Percentiles rank a stretch among this genome's conserved stretches.
phyloP scores from a whole-genome alignment of 108 stramenopile species.

The Cyclotella atomus region DNA sequence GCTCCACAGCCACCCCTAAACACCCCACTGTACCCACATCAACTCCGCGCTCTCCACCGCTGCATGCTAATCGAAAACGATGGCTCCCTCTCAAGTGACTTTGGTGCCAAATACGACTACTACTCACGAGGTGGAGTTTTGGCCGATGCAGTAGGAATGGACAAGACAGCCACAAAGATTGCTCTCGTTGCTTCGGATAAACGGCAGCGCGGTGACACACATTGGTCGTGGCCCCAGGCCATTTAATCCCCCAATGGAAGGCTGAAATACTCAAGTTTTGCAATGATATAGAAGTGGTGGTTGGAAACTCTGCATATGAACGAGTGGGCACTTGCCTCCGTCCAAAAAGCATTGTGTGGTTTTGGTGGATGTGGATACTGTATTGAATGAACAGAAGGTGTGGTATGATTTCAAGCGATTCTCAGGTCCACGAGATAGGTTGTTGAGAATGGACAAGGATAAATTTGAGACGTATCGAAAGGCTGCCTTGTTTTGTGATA shows the following conservation, averaged over 20 bases:
- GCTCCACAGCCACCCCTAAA: constrained; percentile 29
- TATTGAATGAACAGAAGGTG: constrained; percentile 25
- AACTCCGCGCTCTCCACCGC: constrained; percentile 40
- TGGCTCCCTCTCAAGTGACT: constrained; percentile 21
- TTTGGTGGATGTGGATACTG: constrained; percentile 28
- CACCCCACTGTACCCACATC: constrained; percentile 27
- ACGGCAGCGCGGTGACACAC: constrained; percentile 13
- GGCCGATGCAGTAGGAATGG: constrained; percentile 42
- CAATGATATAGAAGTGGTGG: constrained; percentile 30
- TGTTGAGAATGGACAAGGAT: neutral
- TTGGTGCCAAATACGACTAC: constrained; percentile 26
- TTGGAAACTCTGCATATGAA: constrained; percentile 25
- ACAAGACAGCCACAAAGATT: constrained; percentile 35
- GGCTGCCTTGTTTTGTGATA: constrained; percentile 39
- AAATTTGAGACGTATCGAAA: constrained; percentile 32
- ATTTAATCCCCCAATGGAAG: constrained; percentile 36
- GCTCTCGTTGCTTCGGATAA: constrained; percentile 15
- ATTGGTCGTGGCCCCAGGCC: constrained; percentile 31
- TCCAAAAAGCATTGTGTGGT: constrained; percentile 25
- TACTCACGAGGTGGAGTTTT: constrained; percentile 24
- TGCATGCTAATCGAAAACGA: constrained; percentile 41
- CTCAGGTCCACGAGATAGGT: neutral
- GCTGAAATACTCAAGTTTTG: constrained; percentile 33
- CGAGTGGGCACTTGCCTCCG: constrained; percentile 17
- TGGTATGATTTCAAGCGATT: constrained; percentile 25